Percentiles rank a stretch among this genome's conserved stretches.
These are phyloP conservation scores for Chalaropsis thielavioides DNA, from an alignment of 2,329 filamentous ascomycete genomes.

Conservation along the genomic window DNA sequence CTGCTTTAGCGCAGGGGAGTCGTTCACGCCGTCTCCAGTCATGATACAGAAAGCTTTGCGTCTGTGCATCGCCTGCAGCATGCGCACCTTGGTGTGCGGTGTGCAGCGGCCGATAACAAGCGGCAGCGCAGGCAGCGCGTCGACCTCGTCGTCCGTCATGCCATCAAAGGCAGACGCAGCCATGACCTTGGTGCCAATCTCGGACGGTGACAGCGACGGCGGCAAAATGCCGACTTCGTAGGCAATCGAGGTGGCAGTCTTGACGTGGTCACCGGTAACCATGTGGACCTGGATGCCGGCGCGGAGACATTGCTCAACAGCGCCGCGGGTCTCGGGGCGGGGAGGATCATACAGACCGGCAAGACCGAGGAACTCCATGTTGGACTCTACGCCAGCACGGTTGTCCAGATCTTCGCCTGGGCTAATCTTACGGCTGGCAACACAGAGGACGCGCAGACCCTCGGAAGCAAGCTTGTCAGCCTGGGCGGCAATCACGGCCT, in stretches of 20 bases:
- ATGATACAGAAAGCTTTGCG: constrained; percentile 56
- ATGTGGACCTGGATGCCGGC: constrained; percentile 54
- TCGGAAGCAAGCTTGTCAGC: constrained; percentile 44
- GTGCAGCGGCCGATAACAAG: constrained; percentile 56
- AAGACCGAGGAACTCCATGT: constrained; percentile 52
- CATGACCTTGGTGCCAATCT: constrained; percentile 39
- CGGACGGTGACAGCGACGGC: constrained; percentile 25
- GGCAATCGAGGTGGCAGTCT: constrained; percentile 52
- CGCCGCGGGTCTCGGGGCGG: constrained; percentile 48
- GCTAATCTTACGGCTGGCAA: constrained; percentile 39
- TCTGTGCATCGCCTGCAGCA: constrained; percentile 60
- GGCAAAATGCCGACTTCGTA: constrained; percentile 48
- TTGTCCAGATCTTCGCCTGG: constrained; percentile 28
- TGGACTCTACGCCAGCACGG: constrained; percentile 40
- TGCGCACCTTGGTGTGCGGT: constrained; percentile 57
- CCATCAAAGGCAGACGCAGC: constrained; percentile 48
- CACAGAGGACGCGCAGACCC: constrained; percentile 54
- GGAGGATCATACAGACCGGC: constrained; percentile 61
- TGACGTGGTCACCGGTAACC: constrained; percentile 55
- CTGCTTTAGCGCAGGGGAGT: constrained; percentile 56
- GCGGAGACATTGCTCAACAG: constrained; percentile 42
- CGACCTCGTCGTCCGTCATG: constrained; percentile 47
- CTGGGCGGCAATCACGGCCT: constrained; percentile 32
- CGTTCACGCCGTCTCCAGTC: constrained; percentile 64
- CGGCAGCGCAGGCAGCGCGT: constrained; percentile 44